Evolutionary conservation across 352 stramenopile genomes (phyloP).

Genomic region (Phytophthora pseudosyringae): DNA sequence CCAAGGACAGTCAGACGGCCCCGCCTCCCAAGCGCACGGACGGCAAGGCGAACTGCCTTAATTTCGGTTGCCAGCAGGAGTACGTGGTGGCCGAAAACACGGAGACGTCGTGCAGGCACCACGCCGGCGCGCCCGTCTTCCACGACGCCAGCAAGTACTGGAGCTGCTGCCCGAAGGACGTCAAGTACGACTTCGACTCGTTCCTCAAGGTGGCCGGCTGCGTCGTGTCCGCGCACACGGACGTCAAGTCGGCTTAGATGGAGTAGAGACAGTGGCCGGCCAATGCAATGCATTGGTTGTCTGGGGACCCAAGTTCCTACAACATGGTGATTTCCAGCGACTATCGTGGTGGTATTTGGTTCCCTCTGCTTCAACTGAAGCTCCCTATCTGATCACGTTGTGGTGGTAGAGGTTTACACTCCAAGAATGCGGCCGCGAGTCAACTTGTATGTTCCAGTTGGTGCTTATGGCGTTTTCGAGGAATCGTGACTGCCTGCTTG

Average conservation of each 20-base stretch:
- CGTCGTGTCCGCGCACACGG: slow-evolving; percentile 80
- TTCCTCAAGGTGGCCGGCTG: slow-evolving; percentile 93
- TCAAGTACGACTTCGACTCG: slow-evolving; percentile 96
- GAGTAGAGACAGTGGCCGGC: slow-evolving; percentile 14
- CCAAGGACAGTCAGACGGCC: slow-evolving; percentile 59
- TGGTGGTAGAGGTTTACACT: not conserved
- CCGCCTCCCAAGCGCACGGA: slow-evolving; percentile 68
- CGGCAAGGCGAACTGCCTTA: slow-evolving; percentile 90
- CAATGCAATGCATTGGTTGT: slow-evolving; percentile 7
- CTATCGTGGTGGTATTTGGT: slow-evolving; percentile 7
- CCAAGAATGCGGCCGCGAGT: no score
- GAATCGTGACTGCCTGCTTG: not conserved
- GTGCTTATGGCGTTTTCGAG: not conserved
- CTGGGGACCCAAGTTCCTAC: slow-evolving; percentile 14
- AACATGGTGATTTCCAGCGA: slow-evolving; percentile 27
- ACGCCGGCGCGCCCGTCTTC: slow-evolving; percentile 91
- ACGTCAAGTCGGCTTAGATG: slow-evolving; percentile 60
- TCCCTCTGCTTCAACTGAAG: not conserved
- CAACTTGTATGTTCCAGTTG: no score
- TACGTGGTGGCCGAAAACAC: slow-evolving; percentile 92
- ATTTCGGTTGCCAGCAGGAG: slow-evolving; percentile 93
- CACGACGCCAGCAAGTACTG: slow-evolving; percentile 95
- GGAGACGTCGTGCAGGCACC: slow-evolving; percentile 78
- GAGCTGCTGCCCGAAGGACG: slow-evolving; percentile 92
- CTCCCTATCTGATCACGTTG: not conserved